Percentiles rank a stretch among this genome's conserved stretches.
These are phyloP conservation scores for Boletus coccyginus DNA, from an alignment of 768 basidiomycete genomes.

Conservation along the genomic window DNA sequence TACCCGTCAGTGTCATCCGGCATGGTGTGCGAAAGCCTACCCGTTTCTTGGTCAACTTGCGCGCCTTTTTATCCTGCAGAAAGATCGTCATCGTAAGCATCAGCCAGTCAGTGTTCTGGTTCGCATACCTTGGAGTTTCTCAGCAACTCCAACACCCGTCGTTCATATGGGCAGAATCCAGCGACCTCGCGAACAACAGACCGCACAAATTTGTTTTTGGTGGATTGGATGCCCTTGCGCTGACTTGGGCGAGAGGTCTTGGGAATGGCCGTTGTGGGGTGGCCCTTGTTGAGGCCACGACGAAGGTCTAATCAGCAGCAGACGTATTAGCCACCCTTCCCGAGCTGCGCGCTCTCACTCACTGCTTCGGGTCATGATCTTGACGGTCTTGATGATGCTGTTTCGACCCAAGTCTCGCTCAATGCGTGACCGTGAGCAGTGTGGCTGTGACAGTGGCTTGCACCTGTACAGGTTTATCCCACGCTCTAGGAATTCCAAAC, in stretches of 20 bases:
- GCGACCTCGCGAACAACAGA: constrained; percentile 94
- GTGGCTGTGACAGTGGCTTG: constrained; percentile 52
- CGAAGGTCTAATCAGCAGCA: constrained; percentile 62
- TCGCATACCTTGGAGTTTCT: constrained; percentile 88
- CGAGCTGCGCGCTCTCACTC: constrained; percentile 33
- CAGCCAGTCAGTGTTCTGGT: neutral
- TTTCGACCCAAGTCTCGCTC: constrained; percentile 22
- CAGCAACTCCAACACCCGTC: constrained; percentile 96
- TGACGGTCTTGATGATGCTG: constrained; percentile 49
- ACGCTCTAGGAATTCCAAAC: constrained; percentile 22
- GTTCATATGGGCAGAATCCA: constrained; percentile 97
- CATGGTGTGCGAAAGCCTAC: constrained; percentile 47
- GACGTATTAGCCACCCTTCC: constrained; percentile 5
- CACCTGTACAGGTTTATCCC: constrained; percentile 54
- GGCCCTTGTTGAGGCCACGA: constrained; percentile 82
- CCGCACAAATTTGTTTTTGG: constrained; percentile 92
- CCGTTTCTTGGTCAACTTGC: constrained; percentile 99
- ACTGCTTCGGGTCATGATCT: constrained; percentile 79
- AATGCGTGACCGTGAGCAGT: constrained; percentile 18
- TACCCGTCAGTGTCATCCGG: neutral
- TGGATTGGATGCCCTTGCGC: constrained; percentile 88
- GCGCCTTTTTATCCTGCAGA: constrained; percentile 93
- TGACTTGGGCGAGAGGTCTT: constrained; percentile 77
- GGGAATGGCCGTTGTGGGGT: constrained; percentile 82
- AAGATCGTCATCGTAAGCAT: neutral